Base-by-base conservation (phyloP, 768 basidiomycete species). In the Amanita pallidorosea region DNA sequence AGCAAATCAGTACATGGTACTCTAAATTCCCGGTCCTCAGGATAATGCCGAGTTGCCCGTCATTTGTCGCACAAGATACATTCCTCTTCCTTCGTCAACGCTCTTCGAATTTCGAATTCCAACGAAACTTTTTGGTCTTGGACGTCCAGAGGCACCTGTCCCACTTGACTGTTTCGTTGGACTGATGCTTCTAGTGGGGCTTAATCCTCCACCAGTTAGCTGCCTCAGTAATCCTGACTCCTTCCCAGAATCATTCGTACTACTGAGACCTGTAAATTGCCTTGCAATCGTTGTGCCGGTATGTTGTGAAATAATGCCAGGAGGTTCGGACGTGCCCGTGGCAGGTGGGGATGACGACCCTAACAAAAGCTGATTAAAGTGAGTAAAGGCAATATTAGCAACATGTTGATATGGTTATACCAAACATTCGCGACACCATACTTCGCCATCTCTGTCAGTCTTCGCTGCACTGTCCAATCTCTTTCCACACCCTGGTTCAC, bases 401-500 rank as follows among this genome's bases (percentile, higher is more conserved):
- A 42, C 54, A 47, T 45, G 31, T 44, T 50, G 27, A 15, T 22
- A 41, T n/a, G 44, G 46, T 68, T 80, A 67, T 56, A 90, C 88
- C 60, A 81, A 68, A 63, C 89, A 92, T 65, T 89, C 88, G 57
- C 87, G 74, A 64, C 89, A 92, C 85, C 87, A 91, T 25, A 89
- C 77, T 11, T 77, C 75, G 0, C 83, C 83, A 34, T 82, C 77
- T 8, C 64, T 68, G 58, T 84, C 86, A 29, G 70, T 74, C 65
- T 85, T 90, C 11, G 89, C 89, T 22, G 81, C 87, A 56, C 86
- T 88, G 60, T 92, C 89, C 12, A 91, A 65, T 55, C 74, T 80
- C 69, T 92, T 92, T 8, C 87, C 84, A 57, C 89, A 92, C 7
- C 88, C 88, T 7, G 86, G 81, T 54, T 76, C 75, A 18, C 72